Percentiles rank a stretch among this genome's conserved stretches.
phyloP scores from a whole-genome alignment of 2,329 filamentous ascomycete genomes.

The Leptographium radiaticola region DNA sequence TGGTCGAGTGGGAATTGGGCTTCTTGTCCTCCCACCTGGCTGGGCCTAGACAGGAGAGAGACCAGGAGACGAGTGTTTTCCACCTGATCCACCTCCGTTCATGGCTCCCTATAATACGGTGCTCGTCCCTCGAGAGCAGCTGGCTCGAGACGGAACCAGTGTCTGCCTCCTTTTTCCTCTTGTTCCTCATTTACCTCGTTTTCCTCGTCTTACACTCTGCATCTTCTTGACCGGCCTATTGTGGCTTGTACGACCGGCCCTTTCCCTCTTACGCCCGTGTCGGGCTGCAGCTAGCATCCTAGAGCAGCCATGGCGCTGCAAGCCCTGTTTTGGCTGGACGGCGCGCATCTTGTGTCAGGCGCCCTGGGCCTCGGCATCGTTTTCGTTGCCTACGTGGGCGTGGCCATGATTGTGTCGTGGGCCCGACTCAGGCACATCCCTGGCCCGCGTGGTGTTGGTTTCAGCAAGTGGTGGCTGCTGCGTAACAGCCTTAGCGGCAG shows the following conservation, averaged over 20 bases:
- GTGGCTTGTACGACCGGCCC: neutral
- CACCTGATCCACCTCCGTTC: neutral
- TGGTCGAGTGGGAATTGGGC: neutral
- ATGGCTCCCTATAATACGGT: neutral
- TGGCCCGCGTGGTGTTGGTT: constrained; percentile 13
- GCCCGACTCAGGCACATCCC: constrained; percentile 16
- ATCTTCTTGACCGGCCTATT: neutral
- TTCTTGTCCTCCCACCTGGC: neutral
- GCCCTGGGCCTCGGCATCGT: neutral
- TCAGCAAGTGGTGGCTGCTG: constrained; percentile 18
- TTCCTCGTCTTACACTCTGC: neutral
- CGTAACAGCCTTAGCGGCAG: constrained; percentile 15
- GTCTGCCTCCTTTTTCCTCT: too few species aligned
- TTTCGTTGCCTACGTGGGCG: constrained; percentile 6
- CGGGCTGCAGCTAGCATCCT: neutral
- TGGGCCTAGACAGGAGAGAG: neutral
- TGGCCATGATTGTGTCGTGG: constrained; percentile 12
- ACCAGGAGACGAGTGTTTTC: neutral
- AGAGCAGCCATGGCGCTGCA: neutral
- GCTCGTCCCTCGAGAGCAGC: neutral
- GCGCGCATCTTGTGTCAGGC: neutral
- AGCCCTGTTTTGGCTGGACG: neutral
- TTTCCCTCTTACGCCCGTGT: neutral
- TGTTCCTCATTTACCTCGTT: neutral
- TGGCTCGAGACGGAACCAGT: too few species aligned